Conservation (phyloP, 169 alveolate genomes). For the Plasmodium knowlesi region DNA sequence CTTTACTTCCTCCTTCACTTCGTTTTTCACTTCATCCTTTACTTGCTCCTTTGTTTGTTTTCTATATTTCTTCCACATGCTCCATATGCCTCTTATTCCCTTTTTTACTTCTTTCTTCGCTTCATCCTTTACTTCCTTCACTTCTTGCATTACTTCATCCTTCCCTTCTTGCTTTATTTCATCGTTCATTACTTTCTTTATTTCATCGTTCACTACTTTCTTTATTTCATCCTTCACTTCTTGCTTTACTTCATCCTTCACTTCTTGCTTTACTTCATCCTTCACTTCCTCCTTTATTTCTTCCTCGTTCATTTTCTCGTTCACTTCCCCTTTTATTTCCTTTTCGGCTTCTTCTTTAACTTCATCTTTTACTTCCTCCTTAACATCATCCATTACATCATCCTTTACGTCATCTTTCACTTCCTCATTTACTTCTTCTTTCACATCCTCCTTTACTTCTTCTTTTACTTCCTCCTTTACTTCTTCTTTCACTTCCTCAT, state of each 20-base stretch:
- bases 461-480: too few species aligned
- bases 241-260: too few species aligned
- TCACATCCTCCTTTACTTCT: background rate
- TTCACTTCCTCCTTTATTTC: background rate
- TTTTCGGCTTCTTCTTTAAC: too few species aligned
- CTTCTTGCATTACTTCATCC: background rate
- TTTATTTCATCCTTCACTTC: background rate
- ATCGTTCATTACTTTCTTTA: background rate
- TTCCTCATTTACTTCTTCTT: too few species aligned
- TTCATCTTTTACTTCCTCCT: too few species aligned
- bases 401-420: background rate
- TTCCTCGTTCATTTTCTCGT: too few species aligned
- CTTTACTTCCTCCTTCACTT: background rate
- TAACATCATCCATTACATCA: background rate
- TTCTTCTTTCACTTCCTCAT: too few species aligned
- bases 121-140: background rate
- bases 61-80: background rate
- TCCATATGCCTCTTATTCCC: background rate
- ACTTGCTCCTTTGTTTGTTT: background rate
- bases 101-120: background rate
- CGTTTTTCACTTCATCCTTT: background rate
- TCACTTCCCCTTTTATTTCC: too few species aligned
- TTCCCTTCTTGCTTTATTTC: background rate
- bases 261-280: background rate
- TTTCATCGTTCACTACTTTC: background rate